A percentile compares a stretch with the other conserved stretches of the same genome.
phyloP scores from a whole-genome alignment of 352 stramenopile genomes.

The Pseudoperonospora humuli region DNA sequence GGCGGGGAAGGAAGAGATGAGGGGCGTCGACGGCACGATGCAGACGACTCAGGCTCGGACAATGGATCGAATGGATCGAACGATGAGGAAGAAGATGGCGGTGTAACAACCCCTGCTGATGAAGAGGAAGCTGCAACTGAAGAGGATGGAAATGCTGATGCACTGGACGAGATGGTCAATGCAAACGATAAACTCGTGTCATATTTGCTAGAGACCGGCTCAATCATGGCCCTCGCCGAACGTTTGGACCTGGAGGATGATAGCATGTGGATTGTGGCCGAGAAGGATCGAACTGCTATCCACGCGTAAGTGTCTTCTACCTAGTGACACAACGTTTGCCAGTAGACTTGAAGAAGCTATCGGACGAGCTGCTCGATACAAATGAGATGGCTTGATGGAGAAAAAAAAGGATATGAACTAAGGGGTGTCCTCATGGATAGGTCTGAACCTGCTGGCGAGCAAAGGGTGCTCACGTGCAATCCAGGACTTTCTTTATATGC shows the following conservation, averaged over 20 bases:
- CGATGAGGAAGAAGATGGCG: slow-evolving; percentile 36
- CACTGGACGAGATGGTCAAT: slow-evolving; percentile 77
- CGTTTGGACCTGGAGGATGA: slow-evolving; percentile 78
- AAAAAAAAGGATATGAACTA: too few species aligned
- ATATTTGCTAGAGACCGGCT: slow-evolving; percentile 79
- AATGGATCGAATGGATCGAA: slow-evolving; percentile 45
- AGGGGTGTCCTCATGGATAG: too few species aligned
- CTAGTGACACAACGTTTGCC: background rate
- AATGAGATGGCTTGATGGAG: too few species aligned
- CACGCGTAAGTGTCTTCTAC: slow-evolving; percentile 41
- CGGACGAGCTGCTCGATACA: slow-evolving; percentile 11
- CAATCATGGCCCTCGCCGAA: slow-evolving; percentile 79
- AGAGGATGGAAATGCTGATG: slow-evolving; percentile 47
- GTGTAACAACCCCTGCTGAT: slow-evolving; percentile 20
- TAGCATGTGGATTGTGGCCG: slow-evolving; percentile 74
- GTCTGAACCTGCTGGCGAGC: slow-evolving; percentile 1
- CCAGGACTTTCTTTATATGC: slow-evolving; percentile 24
- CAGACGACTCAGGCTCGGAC: slow-evolving; percentile 49
- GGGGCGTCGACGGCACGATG: slow-evolving; percentile 39
- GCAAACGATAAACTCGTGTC: slow-evolving; percentile 81
- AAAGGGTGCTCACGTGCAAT: slow-evolving; percentile 5
- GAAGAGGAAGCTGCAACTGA: slow-evolving; percentile 21
- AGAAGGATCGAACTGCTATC: slow-evolving; percentile 81
- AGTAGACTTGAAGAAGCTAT: slow-evolving; percentile 4
- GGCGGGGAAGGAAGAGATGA: slow-evolving; percentile 12